These are phyloP conservation scores for Colletotrichum camelliae DNA, from an alignment of 2,329 filamentous ascomycete species.

Conservation along the genomic window DNA sequence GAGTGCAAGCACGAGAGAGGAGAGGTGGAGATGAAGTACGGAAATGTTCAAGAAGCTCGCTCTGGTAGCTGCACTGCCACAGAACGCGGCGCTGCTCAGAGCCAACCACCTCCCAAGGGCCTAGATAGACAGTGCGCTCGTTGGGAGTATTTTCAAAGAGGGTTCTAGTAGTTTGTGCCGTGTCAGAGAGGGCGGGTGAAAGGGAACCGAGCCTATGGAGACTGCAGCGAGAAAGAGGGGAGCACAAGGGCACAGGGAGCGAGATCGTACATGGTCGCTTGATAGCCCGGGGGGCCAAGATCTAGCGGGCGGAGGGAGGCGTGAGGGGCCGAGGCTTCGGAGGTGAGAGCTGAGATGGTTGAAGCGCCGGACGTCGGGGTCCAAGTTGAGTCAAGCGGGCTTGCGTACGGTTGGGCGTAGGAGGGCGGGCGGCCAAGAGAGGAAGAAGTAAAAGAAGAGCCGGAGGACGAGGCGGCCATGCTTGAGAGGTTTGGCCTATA, in stretches of 20 bases:
- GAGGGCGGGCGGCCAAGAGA: constrained; percentile 47
- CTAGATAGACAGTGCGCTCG: constrained; percentile 56
- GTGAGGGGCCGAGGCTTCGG: constrained; percentile 44
- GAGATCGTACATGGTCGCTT: constrained; percentile 55
- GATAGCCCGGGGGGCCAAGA: constrained; percentile 57
- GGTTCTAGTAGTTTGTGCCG: constrained; percentile 38
- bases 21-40: constrained; percentile 37
- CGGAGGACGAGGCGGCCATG: constrained; percentile 47
- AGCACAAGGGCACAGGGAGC: background rate
- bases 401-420: constrained; percentile 46
- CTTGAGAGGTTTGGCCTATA: constrained; percentile 23
- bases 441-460: constrained; percentile 54
- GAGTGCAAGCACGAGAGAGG: background rate
- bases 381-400: constrained; percentile 50
- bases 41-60: constrained; percentile 57
- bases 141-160: constrained; percentile 55
- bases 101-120: constrained; percentile 57
- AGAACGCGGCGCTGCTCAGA: constrained; percentile 53
- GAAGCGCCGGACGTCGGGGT: constrained; percentile 49
- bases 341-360: constrained; percentile 47
- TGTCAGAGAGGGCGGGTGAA: constrained; percentile 4
- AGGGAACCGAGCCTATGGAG: background rate
- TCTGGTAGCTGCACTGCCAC: constrained; percentile 59
- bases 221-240: background rate
- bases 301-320: constrained; percentile 51